A percentile compares a stretch with the other conserved stretches of the same genome.
These are phyloP conservation scores for Trametes polyzona DNA, from an alignment of 1,284 basidiomycete species.

Conservation along the genomic window DNA sequence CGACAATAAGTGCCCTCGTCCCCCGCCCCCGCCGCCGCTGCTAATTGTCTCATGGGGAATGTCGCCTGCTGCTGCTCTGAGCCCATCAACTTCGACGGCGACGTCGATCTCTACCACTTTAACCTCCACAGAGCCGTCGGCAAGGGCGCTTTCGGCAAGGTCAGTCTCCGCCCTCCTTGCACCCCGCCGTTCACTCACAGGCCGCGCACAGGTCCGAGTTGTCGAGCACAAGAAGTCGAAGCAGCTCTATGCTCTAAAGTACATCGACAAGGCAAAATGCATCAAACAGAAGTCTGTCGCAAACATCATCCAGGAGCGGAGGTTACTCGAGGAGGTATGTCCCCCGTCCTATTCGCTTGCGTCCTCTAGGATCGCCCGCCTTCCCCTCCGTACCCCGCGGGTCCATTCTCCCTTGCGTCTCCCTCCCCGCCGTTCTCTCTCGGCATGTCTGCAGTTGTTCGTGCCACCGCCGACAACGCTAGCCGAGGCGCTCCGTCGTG, in stretches of 20 bases:
- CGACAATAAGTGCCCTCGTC: constrained; percentile 19
- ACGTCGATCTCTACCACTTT: constrained; percentile 96
- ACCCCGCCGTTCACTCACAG: not conserved
- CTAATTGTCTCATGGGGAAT: constrained; percentile 34
- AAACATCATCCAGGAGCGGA: constrained; percentile 93
- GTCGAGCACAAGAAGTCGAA: constrained; percentile 96
- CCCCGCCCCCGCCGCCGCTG: constrained; percentile 14
- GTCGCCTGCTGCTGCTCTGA: constrained; percentile 35
- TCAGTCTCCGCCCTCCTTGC: constrained; percentile 35
- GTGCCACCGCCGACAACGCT: too few species aligned
- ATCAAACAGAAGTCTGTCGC: constrained; percentile 92
- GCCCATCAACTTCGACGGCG: constrained; percentile 91
- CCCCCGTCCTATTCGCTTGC: constrained; percentile 21
- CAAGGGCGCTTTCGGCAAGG: constrained; percentile 98
- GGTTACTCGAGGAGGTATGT: constrained; percentile 85
- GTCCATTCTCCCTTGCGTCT: constrained; percentile 12
- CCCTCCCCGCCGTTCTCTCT: not conserved
- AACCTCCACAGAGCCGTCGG: constrained; percentile 92
- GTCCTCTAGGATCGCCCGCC: not conserved
- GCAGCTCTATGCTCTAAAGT: constrained; percentile 94
- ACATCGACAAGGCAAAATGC: constrained; percentile 94
- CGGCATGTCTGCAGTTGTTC: too few species aligned
- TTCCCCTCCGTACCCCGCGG: not conserved
- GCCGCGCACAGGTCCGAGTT: constrained; percentile 68
- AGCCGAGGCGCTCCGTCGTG: constrained; percentile 4